phyloP scores from a whole-genome alignment of 2,329 filamentous ascomycete species.

The Podosphaera leucotricha region DNA sequence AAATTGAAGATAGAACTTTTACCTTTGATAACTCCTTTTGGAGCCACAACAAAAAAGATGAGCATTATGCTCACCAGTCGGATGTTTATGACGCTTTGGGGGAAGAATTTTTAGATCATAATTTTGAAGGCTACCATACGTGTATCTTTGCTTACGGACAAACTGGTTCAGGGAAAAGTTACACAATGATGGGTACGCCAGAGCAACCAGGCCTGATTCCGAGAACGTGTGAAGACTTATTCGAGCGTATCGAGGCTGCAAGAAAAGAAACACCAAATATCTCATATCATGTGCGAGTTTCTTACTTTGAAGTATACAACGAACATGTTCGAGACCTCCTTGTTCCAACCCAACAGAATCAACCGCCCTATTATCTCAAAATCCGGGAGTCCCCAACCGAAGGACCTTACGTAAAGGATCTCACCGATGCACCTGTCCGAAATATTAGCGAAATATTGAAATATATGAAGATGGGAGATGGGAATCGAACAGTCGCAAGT shows the following conservation, averaged over 20 bases:
- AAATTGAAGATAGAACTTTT: constrained; percentile 72
- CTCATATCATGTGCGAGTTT: constrained; percentile 90
- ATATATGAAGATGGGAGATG: constrained; percentile 75
- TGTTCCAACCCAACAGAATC: constrained; percentile 44
- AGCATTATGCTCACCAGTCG: constrained; percentile 76
- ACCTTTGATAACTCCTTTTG: constrained; percentile 97
- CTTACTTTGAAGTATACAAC: constrained; percentile 98
- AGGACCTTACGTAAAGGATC: constrained; percentile 87
- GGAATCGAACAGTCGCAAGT: constrained; percentile 67
- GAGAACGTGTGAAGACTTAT: constrained; percentile 84
- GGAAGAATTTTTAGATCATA: constrained; percentile 95
- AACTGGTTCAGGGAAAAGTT: constrained; percentile 92
- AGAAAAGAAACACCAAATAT: constrained; percentile 63
- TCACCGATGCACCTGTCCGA: constrained; percentile 80
- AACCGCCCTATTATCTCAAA: constrained; percentile 77
- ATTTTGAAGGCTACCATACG: constrained; percentile 97
- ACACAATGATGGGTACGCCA: constrained; percentile 85
- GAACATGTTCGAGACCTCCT: constrained; percentile 92
- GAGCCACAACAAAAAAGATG: constrained; percentile 61
- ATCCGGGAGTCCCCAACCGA: constrained; percentile 89
- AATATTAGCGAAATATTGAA: constrained; percentile 70
- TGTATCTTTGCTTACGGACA: constrained; percentile 98
- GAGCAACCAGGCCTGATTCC: constrained; percentile 83
- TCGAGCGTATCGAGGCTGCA: constrained; percentile 66
- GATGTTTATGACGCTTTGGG: constrained; percentile 87